phyloP scores from a whole-genome alignment of 192 early-diverging fungal genomes.

The Rhizophagus clarus region DNA sequence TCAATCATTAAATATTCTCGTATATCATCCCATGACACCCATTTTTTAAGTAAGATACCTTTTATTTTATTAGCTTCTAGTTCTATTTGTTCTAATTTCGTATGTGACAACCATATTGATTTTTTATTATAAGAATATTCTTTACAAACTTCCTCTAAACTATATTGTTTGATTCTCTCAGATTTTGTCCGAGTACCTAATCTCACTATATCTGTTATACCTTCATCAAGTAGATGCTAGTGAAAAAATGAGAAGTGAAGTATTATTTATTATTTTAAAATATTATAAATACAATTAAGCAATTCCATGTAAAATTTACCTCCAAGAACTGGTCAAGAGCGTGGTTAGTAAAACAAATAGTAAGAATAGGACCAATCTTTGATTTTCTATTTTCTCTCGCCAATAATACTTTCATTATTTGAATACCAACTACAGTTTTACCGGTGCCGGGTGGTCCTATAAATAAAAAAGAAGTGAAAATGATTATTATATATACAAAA shows the following conservation, averaged over 20 bases:
- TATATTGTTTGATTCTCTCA: conserved; percentile 35
- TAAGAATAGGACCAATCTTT: conserved; percentile 48
- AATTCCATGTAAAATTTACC: background rate
- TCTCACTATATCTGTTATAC: conserved; percentile 42
- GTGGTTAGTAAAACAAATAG: conserved; percentile 62
- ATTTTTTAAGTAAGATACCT: background rate
- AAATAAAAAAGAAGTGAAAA: too few species aligned
- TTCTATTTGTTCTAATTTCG: conserved; percentile 13
- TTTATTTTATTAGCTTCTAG: conserved; percentile 27
- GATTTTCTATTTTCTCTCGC: conserved; percentile 31
- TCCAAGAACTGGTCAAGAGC: conserved; percentile 65
- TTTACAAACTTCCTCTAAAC: background rate
- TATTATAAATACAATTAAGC: conserved; percentile 18
- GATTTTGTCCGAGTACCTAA: conserved; percentile 47
- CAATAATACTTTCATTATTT: conserved; percentile 46
- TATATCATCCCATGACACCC: conserved; percentile 33
- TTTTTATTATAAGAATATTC: too few species aligned
- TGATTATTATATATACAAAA: too few species aligned
- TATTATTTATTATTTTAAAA: too few species aligned
- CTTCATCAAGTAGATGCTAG: too few species aligned
- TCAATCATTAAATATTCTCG: background rate
- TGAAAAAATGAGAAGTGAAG: too few species aligned
- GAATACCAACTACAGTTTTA: conserved; percentile 57
- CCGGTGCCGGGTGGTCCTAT: conserved; percentile 51
- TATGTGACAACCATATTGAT: too few species aligned